Percentiles rank a stretch among this genome's conserved stretches.
Evolutionary conservation across 1,284 basidiomycete genomes (phyloP).

Genomic region (Neotropicomus parvogracilis): DNA sequence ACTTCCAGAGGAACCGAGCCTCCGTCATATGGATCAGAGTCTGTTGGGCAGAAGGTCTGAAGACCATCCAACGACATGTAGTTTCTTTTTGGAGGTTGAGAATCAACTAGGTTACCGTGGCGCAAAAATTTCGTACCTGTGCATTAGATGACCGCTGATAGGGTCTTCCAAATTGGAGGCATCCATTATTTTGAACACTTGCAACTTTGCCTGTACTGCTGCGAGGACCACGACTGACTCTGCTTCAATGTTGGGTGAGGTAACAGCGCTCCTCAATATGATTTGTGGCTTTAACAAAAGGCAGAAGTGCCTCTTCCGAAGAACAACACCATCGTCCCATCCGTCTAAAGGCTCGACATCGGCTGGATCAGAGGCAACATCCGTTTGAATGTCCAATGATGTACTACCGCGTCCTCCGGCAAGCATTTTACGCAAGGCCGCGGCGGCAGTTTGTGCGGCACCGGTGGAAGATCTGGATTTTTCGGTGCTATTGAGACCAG

Average conservation of each 20-base stretch:
- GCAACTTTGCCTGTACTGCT: slow-evolving; percentile 79
- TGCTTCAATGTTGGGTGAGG: slow-evolving; percentile 42
- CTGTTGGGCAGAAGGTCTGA: slow-evolving; percentile 83
- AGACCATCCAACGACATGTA: slow-evolving; percentile 76
- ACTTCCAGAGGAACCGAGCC: slow-evolving; percentile 83
- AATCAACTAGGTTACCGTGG: background rate
- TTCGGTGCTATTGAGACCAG: slow-evolving; percentile 33
- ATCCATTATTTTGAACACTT: slow-evolving; percentile 83
- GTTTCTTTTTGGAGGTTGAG: slow-evolving; percentile 45
- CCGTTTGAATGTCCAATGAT: slow-evolving; percentile 42
- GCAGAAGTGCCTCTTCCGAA: slow-evolving; percentile 73
- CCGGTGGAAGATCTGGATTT: slow-evolving; percentile 37
- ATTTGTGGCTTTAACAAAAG: slow-evolving; percentile 91
- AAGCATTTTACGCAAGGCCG: slow-evolving; percentile 59
- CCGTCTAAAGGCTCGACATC: slow-evolving; percentile 61
- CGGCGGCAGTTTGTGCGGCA: slow-evolving; percentile 58
- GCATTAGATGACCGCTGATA: slow-evolving; percentile 83
- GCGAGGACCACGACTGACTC: slow-evolving; percentile 76
- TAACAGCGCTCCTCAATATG: slow-evolving; percentile 58
- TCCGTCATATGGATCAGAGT: slow-evolving; percentile 37
- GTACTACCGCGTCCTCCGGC: slow-evolving; percentile 47
- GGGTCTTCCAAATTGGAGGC: slow-evolving; percentile 77
- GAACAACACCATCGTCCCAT: slow-evolving; percentile 66
- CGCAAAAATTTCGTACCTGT: slow-evolving; percentile 50
- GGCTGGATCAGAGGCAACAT: slow-evolving; percentile 26